Evolutionary conservation across 1,139 yeast species (phyloP), one percentile per base, ranked within the genome.

Genomic region (Lodderomyces pseudojiufengensis): DNA sequence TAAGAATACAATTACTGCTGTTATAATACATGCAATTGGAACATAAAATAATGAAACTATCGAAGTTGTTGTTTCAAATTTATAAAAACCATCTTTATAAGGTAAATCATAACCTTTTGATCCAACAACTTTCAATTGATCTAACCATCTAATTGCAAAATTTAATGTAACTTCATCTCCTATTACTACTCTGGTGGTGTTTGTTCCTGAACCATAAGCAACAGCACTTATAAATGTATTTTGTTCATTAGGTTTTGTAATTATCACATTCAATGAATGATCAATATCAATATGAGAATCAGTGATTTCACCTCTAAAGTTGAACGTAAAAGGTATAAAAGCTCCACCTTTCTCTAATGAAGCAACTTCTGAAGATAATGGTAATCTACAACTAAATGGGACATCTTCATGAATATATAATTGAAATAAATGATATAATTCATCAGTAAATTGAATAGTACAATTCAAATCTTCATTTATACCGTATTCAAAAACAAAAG

Each of bases 321-420:
- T 77, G 53, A 84, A 68, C 2, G 80, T 74, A 38, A 84, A 57
- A 2, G 92, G 92, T 8, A 83, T 56, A 30, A 52, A 65, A 3
- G 78, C 76, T 1, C 77, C 78, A 1, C 78, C 75, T 44, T 63
- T 59, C 41, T 66, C 74, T 36, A 64, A 51, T 34, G 62, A 61
- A 43, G 68, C 57, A 18, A 61, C 53, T 37, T 71, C 73, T 9
- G 68, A 63, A 39, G 73, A 63, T 31, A 73, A 48, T 3, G 84
- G 83, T 18, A 81, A 49, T 39, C 84, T 65, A 55, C 94, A 84
- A 39, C 84, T 73, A 51, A 79, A 78, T 20, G 94, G 94, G 3
- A 73, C 80, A 54, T 84, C 94, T 54, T 82, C 84, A 53, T 84
- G 94, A 37, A 84, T 65, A 51, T 83, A 82, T 36, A 83, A 63